Evolutionary conservation across 352 stramenopile genomes (phyloP).

Genomic region (Phytophthora tentaculata): DNA sequence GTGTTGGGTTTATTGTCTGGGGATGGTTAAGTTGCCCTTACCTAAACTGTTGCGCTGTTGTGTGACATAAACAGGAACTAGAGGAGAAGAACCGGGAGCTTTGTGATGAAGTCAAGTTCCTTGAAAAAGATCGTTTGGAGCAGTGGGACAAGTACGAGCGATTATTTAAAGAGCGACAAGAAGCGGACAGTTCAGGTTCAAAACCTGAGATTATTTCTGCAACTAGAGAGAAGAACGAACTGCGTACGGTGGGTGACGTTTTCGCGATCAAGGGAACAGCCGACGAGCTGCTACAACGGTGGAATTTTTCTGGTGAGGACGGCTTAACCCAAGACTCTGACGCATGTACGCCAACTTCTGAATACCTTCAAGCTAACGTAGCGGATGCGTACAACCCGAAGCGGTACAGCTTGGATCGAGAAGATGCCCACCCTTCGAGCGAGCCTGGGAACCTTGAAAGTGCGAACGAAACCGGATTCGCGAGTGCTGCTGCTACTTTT

Average conservation of each 20-base stretch:
- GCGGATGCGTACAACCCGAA: slow-evolving; percentile 40
- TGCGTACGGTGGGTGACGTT: slow-evolving; percentile 47
- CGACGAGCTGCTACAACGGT: slow-evolving; percentile 46
- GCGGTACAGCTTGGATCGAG: slow-evolving; percentile 41
- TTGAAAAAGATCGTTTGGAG: slow-evolving; percentile 76
- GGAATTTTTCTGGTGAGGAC: slow-evolving; percentile 25
- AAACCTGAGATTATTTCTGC: slow-evolving; percentile 11
- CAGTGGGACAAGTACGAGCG: slow-evolving; percentile 79
- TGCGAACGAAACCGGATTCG: slow-evolving; percentile 1
- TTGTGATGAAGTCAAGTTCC: slow-evolving; percentile 76
- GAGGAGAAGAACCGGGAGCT: slow-evolving; percentile 80
- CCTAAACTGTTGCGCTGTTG: slow-evolving; percentile 4
- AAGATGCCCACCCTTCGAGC: slow-evolving; percentile 19
- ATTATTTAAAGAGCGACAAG: slow-evolving; percentile 56
- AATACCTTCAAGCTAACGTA: slow-evolving; percentile 18
- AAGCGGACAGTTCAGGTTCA: slow-evolving; percentile 4
- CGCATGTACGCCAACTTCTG: slow-evolving; percentile 1
- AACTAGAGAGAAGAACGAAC: slow-evolving; percentile 17
- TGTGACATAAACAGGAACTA: slow-evolving; percentile 56
- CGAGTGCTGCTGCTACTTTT: slow-evolving; percentile 5
- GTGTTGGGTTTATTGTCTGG: slow-evolving; percentile 5
- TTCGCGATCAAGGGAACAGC: slow-evolving; percentile 50
- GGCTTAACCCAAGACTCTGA: neutral
- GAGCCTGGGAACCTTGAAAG: slow-evolving; percentile 4
- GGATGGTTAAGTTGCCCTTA: neutral